phyloP scores from a whole-genome alignment of 257 asterid genomes.

The Craterostigma plantagineum region DNA sequence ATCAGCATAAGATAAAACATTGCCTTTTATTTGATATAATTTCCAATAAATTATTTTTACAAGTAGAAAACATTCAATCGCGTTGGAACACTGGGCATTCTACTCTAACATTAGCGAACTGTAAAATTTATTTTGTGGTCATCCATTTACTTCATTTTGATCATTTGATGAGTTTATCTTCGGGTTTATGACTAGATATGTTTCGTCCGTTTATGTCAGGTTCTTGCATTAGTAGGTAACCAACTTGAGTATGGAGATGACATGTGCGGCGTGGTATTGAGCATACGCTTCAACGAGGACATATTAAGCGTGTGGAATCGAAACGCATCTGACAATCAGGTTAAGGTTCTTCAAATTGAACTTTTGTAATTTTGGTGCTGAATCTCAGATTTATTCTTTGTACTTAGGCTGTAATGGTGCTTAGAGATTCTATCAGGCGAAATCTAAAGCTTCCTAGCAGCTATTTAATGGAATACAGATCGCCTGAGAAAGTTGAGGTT shows the following conservation, averaged over 20 bases:
- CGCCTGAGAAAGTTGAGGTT: constrained; percentile 51
- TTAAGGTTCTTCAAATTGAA: too few relatives aligned
- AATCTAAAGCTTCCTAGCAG: constrained; percentile 76
- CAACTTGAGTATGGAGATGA: constrained; percentile 85
- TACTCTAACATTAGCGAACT: too few relatives aligned
- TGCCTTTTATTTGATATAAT: too few relatives aligned
- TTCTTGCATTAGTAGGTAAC: constrained; percentile 82
- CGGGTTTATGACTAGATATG: too few relatives aligned
- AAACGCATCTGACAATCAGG: constrained; percentile 93
- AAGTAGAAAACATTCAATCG: too few relatives aligned
- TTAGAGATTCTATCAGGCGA: constrained; percentile 81
- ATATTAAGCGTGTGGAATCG: constrained; percentile 96
- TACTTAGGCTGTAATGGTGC: constrained; percentile 75
- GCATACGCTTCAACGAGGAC: constrained; percentile 93
- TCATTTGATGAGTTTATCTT: too few relatives aligned
- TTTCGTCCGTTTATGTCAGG: constrained; percentile 43
- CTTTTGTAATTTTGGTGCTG: too few relatives aligned
- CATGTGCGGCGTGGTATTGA: constrained; percentile 81
- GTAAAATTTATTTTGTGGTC: too few relatives aligned
- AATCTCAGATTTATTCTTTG: neutral
- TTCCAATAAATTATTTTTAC: too few relatives aligned
- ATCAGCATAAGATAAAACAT: too few relatives aligned
- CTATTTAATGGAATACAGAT: constrained; percentile 92
- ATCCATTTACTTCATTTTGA: too few relatives aligned
- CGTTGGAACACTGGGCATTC: too few relatives aligned